These are phyloP conservation scores for Rutstroemia sp. DNA, from an alignment of 2,329 filamentous ascomycete species.

Conservation along the genomic window DNA sequence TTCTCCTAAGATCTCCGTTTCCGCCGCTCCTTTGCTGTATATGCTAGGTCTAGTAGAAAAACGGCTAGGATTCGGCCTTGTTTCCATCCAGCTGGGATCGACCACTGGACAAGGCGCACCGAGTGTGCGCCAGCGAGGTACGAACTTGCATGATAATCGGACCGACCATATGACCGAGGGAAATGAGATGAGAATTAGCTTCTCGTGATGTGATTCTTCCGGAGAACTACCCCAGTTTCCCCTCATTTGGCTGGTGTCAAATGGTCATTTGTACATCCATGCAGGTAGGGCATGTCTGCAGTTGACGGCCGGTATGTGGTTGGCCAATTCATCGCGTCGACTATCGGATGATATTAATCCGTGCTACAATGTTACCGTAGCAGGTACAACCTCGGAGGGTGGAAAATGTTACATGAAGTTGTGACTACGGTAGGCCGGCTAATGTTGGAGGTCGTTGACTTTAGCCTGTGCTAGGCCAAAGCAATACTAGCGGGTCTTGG, in stretches of 20 bases:
- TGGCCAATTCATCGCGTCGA: no score
- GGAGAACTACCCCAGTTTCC: not conserved
- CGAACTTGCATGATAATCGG: conserved; percentile 3
- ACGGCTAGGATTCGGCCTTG: not conserved
- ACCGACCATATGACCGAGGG: conserved; percentile 3
- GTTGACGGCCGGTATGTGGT: no score
- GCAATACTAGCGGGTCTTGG: no score
- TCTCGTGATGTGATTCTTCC: not conserved
- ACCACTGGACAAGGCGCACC: not conserved
- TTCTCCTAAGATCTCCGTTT: not conserved
- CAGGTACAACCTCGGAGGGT: no score
- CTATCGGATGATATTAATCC: no score
- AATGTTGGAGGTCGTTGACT: no score
- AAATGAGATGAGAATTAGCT: not conserved
- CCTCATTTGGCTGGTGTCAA: conserved; percentile 5
- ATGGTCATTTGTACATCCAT: conserved; percentile 5
- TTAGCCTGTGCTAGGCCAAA: no score
- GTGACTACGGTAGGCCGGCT: no score
- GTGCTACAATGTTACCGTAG: no score
- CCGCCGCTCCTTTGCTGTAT: not conserved
- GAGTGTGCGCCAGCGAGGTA: not conserved
- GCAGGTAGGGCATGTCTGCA: not conserved
- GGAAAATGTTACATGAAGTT: no score
- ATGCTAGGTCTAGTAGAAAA: not conserved
- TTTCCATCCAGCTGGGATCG: not conserved